A percentile compares a stretch with the other conserved stretches of the same genome.
phyloP scores from a whole-genome alignment of 306 rosid genomes.

The Trichosanthes truncata region DNA sequence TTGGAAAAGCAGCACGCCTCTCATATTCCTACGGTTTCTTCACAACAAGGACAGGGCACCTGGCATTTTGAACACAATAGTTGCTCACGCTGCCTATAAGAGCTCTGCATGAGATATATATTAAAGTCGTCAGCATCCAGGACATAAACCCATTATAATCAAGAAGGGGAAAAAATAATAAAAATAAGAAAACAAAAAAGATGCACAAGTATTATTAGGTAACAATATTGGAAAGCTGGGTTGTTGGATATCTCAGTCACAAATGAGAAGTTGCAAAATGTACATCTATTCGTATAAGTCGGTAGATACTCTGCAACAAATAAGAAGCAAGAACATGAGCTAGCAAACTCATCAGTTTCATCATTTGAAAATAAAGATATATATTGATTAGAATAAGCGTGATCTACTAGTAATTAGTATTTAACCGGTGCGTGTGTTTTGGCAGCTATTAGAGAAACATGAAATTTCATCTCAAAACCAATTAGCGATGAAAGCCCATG shows the following conservation, averaged over 20 bases:
- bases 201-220: not conserved
- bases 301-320: not conserved
- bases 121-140: not conserved
- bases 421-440: not conserved
- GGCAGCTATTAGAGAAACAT: too few relatives aligned
- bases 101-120: slow-evolving; percentile 22
- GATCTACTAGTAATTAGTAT: not conserved
- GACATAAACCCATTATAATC: not conserved
- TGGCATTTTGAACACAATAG: slow-evolving; percentile 42
- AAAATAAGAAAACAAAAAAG: not conserved
- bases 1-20: not conserved
- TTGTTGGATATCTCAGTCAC: not conserved
- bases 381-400: too few relatives aligned
- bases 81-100: slow-evolving; percentile 44
- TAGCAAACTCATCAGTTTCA: not conserved
- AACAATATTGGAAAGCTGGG: not conserved
- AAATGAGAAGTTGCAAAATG: not conserved
- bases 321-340: not conserved
- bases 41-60: slow-evolving; percentile 46
- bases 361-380: not conserved
- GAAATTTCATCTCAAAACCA: too few relatives aligned
- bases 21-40: slow-evolving; percentile 26
- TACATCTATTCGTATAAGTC: not conserved
- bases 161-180: not conserved
- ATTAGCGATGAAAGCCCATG: too few relatives aligned